Conservation (phyloP, 169 alveolate species). For the Sarcocystis neurona region DNA sequence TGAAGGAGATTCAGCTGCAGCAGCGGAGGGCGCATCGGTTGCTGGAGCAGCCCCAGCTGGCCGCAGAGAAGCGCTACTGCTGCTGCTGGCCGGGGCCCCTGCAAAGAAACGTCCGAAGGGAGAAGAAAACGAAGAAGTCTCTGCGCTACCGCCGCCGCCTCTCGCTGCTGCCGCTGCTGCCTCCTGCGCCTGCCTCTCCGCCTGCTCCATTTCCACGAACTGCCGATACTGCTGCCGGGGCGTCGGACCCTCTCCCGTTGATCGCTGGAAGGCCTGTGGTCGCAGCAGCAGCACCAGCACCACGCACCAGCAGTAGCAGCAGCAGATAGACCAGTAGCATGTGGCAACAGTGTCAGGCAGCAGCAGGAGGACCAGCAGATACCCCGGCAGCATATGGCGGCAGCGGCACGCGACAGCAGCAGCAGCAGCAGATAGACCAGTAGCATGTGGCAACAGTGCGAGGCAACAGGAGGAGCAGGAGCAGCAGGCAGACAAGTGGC, state of each 20-base stretch:
- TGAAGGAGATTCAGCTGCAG: neutral
- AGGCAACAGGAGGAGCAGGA: no score
- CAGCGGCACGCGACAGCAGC: neutral
- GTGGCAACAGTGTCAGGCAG: neutral
- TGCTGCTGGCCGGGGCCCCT: neutral
- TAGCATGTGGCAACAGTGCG: neutral
- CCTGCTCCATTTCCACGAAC: constrained; percentile 19
- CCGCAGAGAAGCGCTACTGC: neutral
- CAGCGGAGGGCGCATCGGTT: neutral
- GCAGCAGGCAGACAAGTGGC: no score
- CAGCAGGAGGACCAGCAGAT: no score
- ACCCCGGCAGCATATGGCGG: no score
- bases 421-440: neutral
- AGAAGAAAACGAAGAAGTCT: neutral
- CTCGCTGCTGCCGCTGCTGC: neutral
- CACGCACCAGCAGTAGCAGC: neutral
- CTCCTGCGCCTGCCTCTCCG: neutral
- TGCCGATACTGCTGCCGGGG: constrained; percentile 23
- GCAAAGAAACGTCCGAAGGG: neutral
- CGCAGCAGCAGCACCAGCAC: neutral
- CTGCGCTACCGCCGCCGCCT: no score
- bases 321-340: neutral
- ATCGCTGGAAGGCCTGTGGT: constrained; percentile 10
- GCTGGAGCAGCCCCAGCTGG: neutral
- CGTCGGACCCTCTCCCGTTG: constrained; percentile 20